Evolutionary conservation across 208 protist genomes (phyloP).

Genomic region (Phytomonas sp.): DNA sequence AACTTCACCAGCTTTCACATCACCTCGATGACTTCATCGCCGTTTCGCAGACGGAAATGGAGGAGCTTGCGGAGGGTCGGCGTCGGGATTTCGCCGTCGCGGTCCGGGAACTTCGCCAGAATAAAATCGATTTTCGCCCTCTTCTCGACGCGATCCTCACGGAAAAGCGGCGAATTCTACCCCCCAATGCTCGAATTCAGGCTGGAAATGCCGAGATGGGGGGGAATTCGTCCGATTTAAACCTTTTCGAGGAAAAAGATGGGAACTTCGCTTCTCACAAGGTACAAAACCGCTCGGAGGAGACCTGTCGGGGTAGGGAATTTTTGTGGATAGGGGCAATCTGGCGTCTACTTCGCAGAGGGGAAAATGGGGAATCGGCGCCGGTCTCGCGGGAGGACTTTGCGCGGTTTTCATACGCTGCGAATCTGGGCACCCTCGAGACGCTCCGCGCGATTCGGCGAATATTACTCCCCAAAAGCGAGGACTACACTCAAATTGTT

Average conservation of each 20-base stretch:
- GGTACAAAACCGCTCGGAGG: neutral
- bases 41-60: conserved; percentile 29
- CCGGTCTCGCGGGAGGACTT: conserved; percentile 36
- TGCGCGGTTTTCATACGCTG: conserved; percentile 58
- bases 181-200: neutral
- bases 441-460: conserved; percentile 61
- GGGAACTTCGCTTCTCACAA: too few species aligned
- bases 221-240: too few species aligned
- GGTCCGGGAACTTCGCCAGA: conserved; percentile 24
- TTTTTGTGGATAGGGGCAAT: neutral
- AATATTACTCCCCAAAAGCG: conserved; percentile 63
- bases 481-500: conserved; percentile 80
- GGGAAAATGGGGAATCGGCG: conserved; percentile 12
- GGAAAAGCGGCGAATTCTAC: conserved; percentile 42
- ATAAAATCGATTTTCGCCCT: conserved; percentile 49
- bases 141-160: conserved; percentile 37
- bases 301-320: too few species aligned
- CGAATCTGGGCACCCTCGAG: conserved; percentile 58
- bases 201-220: neutral
- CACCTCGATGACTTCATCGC: conserved; percentile 68
- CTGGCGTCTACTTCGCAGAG: neutral
- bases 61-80: conserved; percentile 24
- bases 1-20: conserved; percentile 47
- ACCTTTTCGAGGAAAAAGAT: too few species aligned
- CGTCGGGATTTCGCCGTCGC: conserved; percentile 32